Evolutionary conservation across 2,329 filamentous ascomycete species (phyloP), one percentile per base, ranked within the genome.

Genomic region (Neoascochyta sp.): DNA sequence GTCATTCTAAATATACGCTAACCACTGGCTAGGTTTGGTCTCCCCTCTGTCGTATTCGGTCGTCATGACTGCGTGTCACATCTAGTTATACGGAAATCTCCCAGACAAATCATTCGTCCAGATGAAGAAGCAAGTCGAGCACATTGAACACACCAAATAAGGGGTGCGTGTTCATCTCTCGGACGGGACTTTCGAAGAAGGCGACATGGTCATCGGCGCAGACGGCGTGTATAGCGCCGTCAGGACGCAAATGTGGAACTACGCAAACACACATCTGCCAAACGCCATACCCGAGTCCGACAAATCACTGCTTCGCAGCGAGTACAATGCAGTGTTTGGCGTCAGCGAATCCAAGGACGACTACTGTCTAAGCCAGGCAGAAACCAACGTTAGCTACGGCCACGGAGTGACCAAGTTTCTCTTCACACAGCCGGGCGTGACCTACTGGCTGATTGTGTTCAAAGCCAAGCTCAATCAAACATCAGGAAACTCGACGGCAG

Each of bases 401-500:
- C 28, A 43, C 0, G 44, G 49, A 7, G 49, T 57, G 4, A 52
- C 52, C 1, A 46, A 47, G n/a, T 62, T 47, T 5, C 21, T 44
- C 2, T 47, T 47, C 22, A 58, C 44, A 57, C 53, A 9, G 46
- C 29, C 29, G 7, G 43, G 34, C 3, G 19, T 29, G 3, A 32
- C 25, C 2, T 34, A 39, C 11, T 45, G 43, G 43, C 38, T 31
- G 7, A 10, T 44, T 9, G 29, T 39, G 5, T 45, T 35, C 29
- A 40, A 36, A 14, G 36, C 40, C 22, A 35, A 33, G 18, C 27
- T 26, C 10, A 32, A 25, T 16, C 32, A 36, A 13, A 33, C 43
- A 30, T 36, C 39, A 34, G 26, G 22, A 37, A 22, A 24, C 33
- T 22, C 9, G 31, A 29, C 7, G 29, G n/a, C n/a, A n/a, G 31